These are phyloP conservation scores for Cyberlindnera euphorbiae DNA, from an alignment of 805 yeast genomes.

Conservation along the genomic window DNA sequence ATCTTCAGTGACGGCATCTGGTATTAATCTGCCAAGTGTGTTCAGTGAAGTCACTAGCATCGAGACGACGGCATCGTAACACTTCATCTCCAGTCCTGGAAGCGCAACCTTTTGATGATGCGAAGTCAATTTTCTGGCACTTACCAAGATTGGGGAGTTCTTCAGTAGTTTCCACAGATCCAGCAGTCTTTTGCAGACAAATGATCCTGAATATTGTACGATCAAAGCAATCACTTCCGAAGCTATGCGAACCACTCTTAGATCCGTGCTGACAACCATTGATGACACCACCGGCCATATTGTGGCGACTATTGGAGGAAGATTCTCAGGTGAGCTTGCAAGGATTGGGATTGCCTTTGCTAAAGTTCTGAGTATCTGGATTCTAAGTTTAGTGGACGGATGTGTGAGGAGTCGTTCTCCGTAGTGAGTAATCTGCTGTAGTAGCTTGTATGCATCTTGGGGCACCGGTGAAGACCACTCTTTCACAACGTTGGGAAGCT, in stretches of 20 bases:
- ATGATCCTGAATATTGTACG: constrained; percentile 38
- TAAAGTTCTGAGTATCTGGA: constrained; percentile 51
- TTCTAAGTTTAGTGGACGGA: constrained; percentile 50
- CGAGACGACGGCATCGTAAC: constrained; percentile 16
- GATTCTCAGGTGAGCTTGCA: constrained; percentile 41
- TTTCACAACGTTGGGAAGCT: constrained; percentile 26
- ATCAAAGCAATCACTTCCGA: constrained; percentile 26
- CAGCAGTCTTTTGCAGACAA: constrained; percentile 41
- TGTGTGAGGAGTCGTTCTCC: constrained; percentile 69
- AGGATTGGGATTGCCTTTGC: constrained; percentile 44
- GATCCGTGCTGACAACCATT: constrained; percentile 16
- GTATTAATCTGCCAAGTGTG: constrained; percentile 19
- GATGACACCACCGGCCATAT: constrained; percentile 44
- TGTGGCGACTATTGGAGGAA: constrained; percentile 47
- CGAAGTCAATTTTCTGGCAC: constrained; percentile 8
- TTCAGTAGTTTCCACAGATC: constrained; percentile 38
- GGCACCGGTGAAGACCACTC: constrained; percentile 72
- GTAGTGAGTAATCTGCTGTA: constrained; percentile 60
- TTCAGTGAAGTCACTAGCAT: constrained; percentile 20
- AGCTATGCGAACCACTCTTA: constrained; percentile 28
- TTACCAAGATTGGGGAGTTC: constrained; percentile 11
- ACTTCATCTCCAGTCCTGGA: constrained; percentile 22
- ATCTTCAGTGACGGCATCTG: constrained; percentile 20
- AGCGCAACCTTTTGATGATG: constrained; percentile 13
- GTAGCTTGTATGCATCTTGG: constrained; percentile 47